Evolutionary conservation across 352 stramenopile species (phyloP), one percentile per base, ranked within the genome.

Genomic region (Pilasporangium apinafurcum): DNA sequence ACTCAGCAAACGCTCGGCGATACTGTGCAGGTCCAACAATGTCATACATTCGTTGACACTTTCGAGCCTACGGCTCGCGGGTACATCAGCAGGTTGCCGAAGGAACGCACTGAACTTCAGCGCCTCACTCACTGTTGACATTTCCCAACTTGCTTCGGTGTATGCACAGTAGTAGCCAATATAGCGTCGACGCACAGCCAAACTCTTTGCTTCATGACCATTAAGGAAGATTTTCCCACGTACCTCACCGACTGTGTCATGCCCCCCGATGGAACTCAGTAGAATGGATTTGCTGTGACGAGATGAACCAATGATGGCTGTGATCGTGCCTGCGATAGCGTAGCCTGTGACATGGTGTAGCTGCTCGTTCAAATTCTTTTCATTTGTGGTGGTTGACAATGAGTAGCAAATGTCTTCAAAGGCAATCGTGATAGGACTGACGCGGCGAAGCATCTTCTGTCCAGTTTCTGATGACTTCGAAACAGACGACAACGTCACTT

Each of bases 21-120:
- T 52, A 2, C 24, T 18, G 5, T 48, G 18, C n/a, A 65, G 24
- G 9, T 62, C 49, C 29, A 62, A 22, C 8, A 27, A 21, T n/a
- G 26, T 16, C 20, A 62, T 12, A 29, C 48, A 58, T 24, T 37
- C 31, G 22, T 48, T 31, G 5, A 59, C 54, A 4, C 41, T 44
- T 8, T 27, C 37, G 16, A 38, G 6, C 16, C 35, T 45, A 16
- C 38, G 25, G 30, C 28, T 52, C 13, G 20, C 33, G 10, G 31
- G 42, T 17, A 59, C 27, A 8, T 35, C 27, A 27, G 24, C 18
- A 20, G 51, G 37, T 21, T 53, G 37, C 24, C 83, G 58, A 22
- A 95, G 34, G 28, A 69, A 65, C 6, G 83, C 83, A 33, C 65
- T 86, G 44, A 96, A 95, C 13, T 53, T 45, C 22, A 96, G 79